A percentile compares a stretch with the other conserved stretches of the same genome.
Evolutionary conservation across 1,284 basidiomycete species (phyloP).

Genomic region (Ceratobasidium sp.): DNA sequence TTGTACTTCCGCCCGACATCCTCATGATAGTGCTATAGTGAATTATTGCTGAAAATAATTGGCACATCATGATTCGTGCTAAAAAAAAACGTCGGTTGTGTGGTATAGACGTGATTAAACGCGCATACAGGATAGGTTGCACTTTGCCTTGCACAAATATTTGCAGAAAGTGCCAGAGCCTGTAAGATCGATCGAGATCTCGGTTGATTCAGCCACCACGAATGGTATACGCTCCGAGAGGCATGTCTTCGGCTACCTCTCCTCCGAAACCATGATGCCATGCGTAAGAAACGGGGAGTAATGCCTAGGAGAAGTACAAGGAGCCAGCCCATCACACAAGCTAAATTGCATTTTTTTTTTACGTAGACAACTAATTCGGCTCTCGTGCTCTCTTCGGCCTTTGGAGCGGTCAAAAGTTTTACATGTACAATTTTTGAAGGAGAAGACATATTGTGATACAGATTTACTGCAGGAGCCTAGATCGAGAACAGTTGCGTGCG

Average conservation of each 20-base stretch:
- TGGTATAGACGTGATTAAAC: background rate
- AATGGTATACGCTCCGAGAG: background rate
- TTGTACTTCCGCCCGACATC: background rate
- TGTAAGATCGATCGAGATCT: constrained; percentile 18
- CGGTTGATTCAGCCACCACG: constrained; percentile 8
- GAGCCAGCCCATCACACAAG: background rate
- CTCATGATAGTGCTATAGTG: no score
- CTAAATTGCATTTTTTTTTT: no score
- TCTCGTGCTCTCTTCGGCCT: no score
- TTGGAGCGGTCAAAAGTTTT: background rate
- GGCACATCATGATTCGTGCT: no score
- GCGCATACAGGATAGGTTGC: constrained; percentile 24
- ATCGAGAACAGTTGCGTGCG: background rate
- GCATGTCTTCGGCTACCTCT: background rate
- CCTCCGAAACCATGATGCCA: background rate
- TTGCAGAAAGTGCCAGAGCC: background rate
- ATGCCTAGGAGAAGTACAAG: background rate
- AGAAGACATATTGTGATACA: constrained; percentile 6
- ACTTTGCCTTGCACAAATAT: background rate
- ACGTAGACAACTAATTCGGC: no score
- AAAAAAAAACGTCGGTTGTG: no score
- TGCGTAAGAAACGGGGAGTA: background rate
- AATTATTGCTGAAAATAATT: no score
- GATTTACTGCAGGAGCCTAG: background rate
- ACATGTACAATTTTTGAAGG: background rate